These are phyloP conservation scores for Boletus rubropictus DNA, from an alignment of 768 basidiomycete genomes.

Conservation along the genomic window DNA sequence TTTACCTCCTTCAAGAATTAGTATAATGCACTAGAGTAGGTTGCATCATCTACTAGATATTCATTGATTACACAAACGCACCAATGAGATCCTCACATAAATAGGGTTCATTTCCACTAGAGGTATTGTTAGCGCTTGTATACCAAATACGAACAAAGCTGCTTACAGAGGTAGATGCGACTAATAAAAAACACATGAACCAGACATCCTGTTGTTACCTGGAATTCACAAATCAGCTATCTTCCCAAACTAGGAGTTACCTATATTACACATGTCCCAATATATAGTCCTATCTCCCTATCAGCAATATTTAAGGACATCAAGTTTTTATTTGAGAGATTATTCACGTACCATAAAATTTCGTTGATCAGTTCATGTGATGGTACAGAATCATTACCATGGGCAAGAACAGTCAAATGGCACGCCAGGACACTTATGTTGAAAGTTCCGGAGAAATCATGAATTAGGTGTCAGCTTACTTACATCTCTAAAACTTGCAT, in stretches of 20 bases:
- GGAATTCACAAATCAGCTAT: constrained; percentile 2
- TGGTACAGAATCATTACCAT: neutral
- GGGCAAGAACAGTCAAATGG: constrained; percentile 6
- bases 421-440: constrained; percentile 9
- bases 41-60: neutral
- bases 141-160: neutral
- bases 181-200: constrained; percentile 22
- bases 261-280: constrained; percentile 15
- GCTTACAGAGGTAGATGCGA: constrained; percentile 23
- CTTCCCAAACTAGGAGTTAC: neutral
- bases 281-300: constrained; percentile 11
- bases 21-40: constrained; percentile 8
- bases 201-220: constrained; percentile 19
- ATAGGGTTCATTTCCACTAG: constrained; percentile 8
- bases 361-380: neutral
- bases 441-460: neutral
- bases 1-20: constrained; percentile 21
- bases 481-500: constrained; percentile 16
- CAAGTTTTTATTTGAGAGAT: neutral
- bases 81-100: neutral
- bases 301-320: neutral
- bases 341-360: constrained; percentile 6
- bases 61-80: constrained; percentile 14
- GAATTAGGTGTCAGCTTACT: neutral
- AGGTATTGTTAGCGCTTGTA: neutral